phyloP scores from a whole-genome alignment of 805 yeast species.

The Brettanomyces sp. region DNA sequence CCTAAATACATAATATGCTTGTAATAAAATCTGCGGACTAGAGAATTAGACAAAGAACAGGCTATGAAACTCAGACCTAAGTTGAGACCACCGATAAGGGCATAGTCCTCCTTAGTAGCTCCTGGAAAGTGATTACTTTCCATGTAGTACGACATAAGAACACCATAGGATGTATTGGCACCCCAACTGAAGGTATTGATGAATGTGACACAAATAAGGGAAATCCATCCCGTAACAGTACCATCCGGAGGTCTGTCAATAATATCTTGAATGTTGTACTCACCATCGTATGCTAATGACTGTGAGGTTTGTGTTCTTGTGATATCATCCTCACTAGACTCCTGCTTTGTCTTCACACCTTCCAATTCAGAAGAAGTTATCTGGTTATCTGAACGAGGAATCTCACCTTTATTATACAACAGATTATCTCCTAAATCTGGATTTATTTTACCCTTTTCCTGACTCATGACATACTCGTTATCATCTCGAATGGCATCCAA shows the following conservation, averaged over 20 bases:
- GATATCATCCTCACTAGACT: too few relatives aligned
- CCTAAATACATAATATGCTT: slow-evolving; percentile 36
- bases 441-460: not conserved
- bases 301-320: too few relatives aligned
- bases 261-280: slow-evolving; percentile 20
- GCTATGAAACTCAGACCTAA: slow-evolving; percentile 48
- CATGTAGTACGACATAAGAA: slow-evolving; percentile 41
- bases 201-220: slow-evolving; percentile 26
- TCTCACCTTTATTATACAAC: not conserved
- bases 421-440: not conserved
- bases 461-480: slow-evolving; percentile 14
- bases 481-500: slow-evolving; percentile 21
- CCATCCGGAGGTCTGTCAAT: slow-evolving; percentile 32
- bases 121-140: slow-evolving; percentile 33
- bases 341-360: too few relatives aligned
- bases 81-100: slow-evolving; percentile 46
- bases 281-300: slow-evolving; percentile 19
- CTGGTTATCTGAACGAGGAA: too few relatives aligned
- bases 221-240: slow-evolving; percentile 40
- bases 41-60: slow-evolving; percentile 46
- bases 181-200: slow-evolving; percentile 43
- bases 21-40: slow-evolving; percentile 42
- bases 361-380: too few relatives aligned
- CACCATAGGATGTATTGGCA: slow-evolving; percentile 43
- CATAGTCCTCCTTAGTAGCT: slow-evolving; percentile 42